Evolutionary conservation across 2,329 filamentous ascomycete species (phyloP), one percentile per base, ranked within the genome.

Genomic region (Fusarium newnesense): DNA sequence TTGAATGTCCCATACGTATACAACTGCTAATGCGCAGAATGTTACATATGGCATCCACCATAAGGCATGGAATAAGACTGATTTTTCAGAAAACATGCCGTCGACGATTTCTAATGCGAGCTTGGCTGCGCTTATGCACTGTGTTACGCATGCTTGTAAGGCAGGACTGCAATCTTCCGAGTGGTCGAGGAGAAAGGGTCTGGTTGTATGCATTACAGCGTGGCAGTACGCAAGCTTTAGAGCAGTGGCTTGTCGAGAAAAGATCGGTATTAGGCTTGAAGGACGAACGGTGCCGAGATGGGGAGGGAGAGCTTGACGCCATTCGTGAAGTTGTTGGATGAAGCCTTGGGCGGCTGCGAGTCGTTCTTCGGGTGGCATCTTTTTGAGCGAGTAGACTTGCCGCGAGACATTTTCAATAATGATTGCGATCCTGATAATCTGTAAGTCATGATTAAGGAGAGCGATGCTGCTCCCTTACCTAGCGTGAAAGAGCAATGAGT

Each of bases 21-120:
- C 79, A 8, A 89, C 85, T 1, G 86, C 85, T 0, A 89, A 80
- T 2, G 87, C 86, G 69, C 86, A 88, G 63, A 89, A 88, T 0
- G 85, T 84, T 8, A 87, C 85, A 69, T 88, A 88, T 42, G 87
- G 85, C 30, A 85, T 88, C 76, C 85, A 88, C 85, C 87, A 88
- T 43, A 87, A 84, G 0, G 85, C 84, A 58, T 86, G 82, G 56
- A 85, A 86, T 4, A 62, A 4, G 6, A 84, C 80, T 1, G 72
- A 59, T 18, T 52, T 81, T 15, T 82, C 80, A 1, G 79, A 76
- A 28, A 82, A 82, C 50, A 85, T 79, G 11, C 81, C 79, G 44
- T 85, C 81, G 2, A 86, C 83, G 2, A 82, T 83, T 28, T 84
- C 80, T 0, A 87, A 80, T 2, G 85, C 84, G 1, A 54, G 42